Evolutionary conservation across 441 rosid species (phyloP), one percentile per base, ranked within the genome.

Genomic region (Erodium chrysanthum): DNA sequence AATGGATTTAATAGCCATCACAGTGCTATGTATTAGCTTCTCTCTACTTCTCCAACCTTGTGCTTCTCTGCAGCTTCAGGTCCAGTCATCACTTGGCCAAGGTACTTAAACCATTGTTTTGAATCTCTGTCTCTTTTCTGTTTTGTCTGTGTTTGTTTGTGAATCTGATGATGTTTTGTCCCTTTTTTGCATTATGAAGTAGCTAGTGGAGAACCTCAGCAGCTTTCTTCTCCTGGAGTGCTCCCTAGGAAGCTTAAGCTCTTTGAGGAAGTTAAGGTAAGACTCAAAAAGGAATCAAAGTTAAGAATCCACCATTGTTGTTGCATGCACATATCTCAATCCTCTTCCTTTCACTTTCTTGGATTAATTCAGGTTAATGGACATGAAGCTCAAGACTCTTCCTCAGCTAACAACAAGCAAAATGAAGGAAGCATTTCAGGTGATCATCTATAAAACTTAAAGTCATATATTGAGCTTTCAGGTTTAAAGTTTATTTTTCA

Each of bases 211-310:
- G 59, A 50, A 50, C 59, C 59, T 50, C 21, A 50, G 2, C 20
- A 15, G 22, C 21, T 17, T 50, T 50, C 59, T 50, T 9, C 21
- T 15, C 59, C 59, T 15, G 21, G 15, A 48, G 20, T 50, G 17
- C 59, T 50, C 22, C 59, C 59, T 50, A 50, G 59, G 59, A 50
- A 50, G 59, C 59, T 50, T 15, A 50, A 18, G 22, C 59, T 50
- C 59, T 50, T 50, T 50, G 59, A 50, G 59, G 59, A 50, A 50
- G 59, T 50, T 50, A 50, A 50, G 59, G 59, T 50, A 50, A 50
- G 59, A 50, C 59, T 50, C 59, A 50, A 17, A 7, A 50, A 9
- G 17, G 10, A 1, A 44, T 44, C 50, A n/a, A n/a, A n/a, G n/a
- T 27, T 27, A 27, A 1, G 3, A 1, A 1, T 27, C 3, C 4